phyloP scores from a whole-genome alignment of 2,329 filamentous ascomycete genomes.

The Penicillium sp. region DNA sequence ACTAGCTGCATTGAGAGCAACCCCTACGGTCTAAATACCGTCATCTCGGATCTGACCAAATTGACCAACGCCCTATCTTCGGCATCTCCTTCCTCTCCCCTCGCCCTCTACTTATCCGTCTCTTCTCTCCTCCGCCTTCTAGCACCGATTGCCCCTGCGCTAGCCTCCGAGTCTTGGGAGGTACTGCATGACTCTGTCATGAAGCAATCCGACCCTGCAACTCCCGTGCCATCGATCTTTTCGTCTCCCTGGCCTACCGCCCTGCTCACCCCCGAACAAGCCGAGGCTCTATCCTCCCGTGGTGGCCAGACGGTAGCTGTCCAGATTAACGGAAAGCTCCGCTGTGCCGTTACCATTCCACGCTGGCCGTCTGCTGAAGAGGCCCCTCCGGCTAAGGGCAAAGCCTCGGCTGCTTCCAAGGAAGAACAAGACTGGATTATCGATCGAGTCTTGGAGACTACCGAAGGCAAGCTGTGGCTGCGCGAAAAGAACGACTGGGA shows the following conservation, averaged over 20 bases:
- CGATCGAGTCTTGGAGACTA: slow-evolving; percentile 60
- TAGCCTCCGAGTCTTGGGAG: slow-evolving; percentile 80
- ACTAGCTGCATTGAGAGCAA: slow-evolving; percentile 68
- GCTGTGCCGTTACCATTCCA: slow-evolving; percentile 66
- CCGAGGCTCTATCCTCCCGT: slow-evolving; percentile 51
- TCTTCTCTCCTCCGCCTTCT: slow-evolving; percentile 68
- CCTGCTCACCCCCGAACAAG: slow-evolving; percentile 39
- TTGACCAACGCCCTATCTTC: slow-evolving; percentile 70
- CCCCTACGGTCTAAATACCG: slow-evolving; percentile 78
- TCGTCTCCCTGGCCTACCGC: slow-evolving; percentile 58
- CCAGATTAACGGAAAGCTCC: slow-evolving; percentile 77
- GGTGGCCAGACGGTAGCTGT: slow-evolving; percentile 60
- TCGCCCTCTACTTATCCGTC: slow-evolving; percentile 46
- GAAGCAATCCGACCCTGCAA: slow-evolving; percentile 7
- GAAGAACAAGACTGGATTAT: slow-evolving; percentile 63
- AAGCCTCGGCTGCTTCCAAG: slow-evolving; percentile 13
- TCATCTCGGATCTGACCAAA: slow-evolving; percentile 79
- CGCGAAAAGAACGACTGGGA: slow-evolving; percentile 51
- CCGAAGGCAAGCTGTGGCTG: slow-evolving; percentile 61
- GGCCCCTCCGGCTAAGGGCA: slow-evolving; percentile 10
- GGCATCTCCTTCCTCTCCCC: slow-evolving; percentile 42
- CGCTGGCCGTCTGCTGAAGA: slow-evolving; percentile 50
- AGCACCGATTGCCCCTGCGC: slow-evolving; percentile 76
- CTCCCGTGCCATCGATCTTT: slow-evolving; percentile 42
- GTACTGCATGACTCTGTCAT: slow-evolving; percentile 47